Evolutionary conservation across 331 rosid species (phyloP), one percentile per base, ranked within the genome.

Genomic region (Telfairia occidentalis): DNA sequence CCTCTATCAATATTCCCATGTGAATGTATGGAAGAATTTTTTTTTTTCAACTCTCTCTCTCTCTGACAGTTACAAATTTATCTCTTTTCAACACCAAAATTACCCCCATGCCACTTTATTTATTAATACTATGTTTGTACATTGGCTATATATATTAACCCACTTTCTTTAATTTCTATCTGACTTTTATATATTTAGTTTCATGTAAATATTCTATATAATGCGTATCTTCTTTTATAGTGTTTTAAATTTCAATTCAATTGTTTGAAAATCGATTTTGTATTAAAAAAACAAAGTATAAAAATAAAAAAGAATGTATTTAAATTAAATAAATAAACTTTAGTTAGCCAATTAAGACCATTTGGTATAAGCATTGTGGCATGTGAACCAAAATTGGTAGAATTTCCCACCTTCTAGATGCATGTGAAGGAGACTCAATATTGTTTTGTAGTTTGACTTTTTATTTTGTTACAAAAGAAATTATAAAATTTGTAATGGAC

Each of bases 341-440:
- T 38, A 40, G 18, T 23, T n/a, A 40, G 54, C 54, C 73, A 67
- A 42, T 67, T 60, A 30, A 60, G 24, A 60, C 2, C 43, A 29
- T 29, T 32, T 38, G 19, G 19, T 18, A 64, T 65, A 35, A 24
- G 48, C 18, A 38, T 65, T 19, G 72, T 37, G 32, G 72, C 72
- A 65, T 65, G 72, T 65, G 72, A 65, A 65, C n/a, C 72, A 65
- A 65, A 65, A 37, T 38, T 65, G 30, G 29, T 29, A 67, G 73
- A 9, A 30, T 23, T 38, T 40, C 2, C 37, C 12, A 13, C 10
- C 54, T 67, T 67, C 54, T 67, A 67, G 54, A 67, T 40, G 73
- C 73, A 67, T 67, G 73, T 67, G 73, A 21, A 42, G 37, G n/a
- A 13, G 54, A 67, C 37, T 42, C 73, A 42, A 66, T 9, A 67